Conservation (phyloP, 2,329 filamentous ascomycete species). For the Volutella citrinella region DNA sequence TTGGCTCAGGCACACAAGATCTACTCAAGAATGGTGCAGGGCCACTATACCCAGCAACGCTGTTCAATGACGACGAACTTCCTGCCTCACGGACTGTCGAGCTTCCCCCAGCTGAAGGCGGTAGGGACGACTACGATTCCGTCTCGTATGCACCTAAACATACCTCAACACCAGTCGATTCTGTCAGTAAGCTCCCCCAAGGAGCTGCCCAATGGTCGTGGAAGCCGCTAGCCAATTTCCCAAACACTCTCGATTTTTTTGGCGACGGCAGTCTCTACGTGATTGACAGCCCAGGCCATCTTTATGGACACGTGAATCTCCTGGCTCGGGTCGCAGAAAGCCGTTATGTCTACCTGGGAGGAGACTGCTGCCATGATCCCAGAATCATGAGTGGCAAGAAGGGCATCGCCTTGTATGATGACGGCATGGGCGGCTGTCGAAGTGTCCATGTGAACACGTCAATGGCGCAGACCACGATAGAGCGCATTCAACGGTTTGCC, state of each 20-base stretch:
- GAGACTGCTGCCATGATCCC: conserved; percentile 52
- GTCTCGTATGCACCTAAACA: no score
- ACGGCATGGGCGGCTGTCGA: no score
- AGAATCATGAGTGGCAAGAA: conserved; percentile 49
- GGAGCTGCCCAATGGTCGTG: no score
- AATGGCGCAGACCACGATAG: no score
- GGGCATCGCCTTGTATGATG: no score
- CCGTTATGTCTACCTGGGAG: conserved; percentile 38
- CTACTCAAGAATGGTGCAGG: conserved; percentile 33
- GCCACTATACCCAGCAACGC: conserved; percentile 22
- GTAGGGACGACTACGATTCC: no score
- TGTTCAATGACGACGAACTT: conserved; percentile 23
- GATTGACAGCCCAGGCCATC: conserved; percentile 6
- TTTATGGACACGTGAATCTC: conserved; percentile 3
- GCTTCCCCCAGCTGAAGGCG: conserved; percentile 10
- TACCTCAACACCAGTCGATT: no score
- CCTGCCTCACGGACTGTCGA: conserved; percentile 20
- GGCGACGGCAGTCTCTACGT: conserved; percentile 1
- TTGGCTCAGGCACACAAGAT: conserved; percentile 45
- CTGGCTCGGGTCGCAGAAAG: not conserved
- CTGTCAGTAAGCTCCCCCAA: no score
- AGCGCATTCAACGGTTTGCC: no score
- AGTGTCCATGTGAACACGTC: no score
- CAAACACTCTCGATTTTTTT: not conserved
- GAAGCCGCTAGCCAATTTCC: not conserved